Base-by-base conservation (phyloP, 2,329 filamentous ascomycete species). In the Metarhizium brunneum region DNA sequence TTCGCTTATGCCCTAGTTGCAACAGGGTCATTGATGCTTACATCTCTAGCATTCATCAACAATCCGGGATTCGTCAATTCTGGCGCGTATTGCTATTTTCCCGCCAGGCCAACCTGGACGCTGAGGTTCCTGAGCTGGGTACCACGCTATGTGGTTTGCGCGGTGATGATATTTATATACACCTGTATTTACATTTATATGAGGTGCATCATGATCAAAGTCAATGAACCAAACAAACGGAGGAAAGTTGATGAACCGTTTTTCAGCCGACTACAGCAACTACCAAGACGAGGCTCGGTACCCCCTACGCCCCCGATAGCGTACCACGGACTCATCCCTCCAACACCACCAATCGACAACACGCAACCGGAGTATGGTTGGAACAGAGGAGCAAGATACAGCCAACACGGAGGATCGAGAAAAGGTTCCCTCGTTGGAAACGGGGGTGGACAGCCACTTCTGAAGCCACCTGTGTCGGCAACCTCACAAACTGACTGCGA, bases 171-270 rank as follows among this genome's bases (percentile, higher is more conserved):
- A 38, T 67, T 75, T 32, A 80, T 88, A 2, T 89, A 90, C 51
- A 72, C 80, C 29, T 81, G 80, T 6, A 84, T 91, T n/a, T 91
- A 91, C 65, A 64, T 82, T 11, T 87, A 89, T 60, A 83, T 91
- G 7, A 70, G 73, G 20, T 68, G 71, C 11, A 66, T 73, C 38
- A 73, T 78, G 64, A 67, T 65, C 3, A 67, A 71, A 3, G 76
- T 76, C 54, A 69, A 67, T 25, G 59, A 59, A n/a, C 58, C 52
- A 8, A 55, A 55, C 16, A 56, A 51, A 8, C 57, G 52, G 25
- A 45, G 35, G 42, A 43, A 18, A 40, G 11, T 29, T 42, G 14
- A 38, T 43, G 18, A 47, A 40, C n/a, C 53, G 8, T 13, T 51
- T 36, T 56, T 48, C n/a, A 61, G 58, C 51, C 20, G 52, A 56